A percentile compares a stretch with the other conserved stretches of the same genome.
These are phyloP conservation scores for Aspergillus sclerotioniger DNA, from an alignment of 495 filamentous ascomycete species.

Conservation along the genomic window DNA sequence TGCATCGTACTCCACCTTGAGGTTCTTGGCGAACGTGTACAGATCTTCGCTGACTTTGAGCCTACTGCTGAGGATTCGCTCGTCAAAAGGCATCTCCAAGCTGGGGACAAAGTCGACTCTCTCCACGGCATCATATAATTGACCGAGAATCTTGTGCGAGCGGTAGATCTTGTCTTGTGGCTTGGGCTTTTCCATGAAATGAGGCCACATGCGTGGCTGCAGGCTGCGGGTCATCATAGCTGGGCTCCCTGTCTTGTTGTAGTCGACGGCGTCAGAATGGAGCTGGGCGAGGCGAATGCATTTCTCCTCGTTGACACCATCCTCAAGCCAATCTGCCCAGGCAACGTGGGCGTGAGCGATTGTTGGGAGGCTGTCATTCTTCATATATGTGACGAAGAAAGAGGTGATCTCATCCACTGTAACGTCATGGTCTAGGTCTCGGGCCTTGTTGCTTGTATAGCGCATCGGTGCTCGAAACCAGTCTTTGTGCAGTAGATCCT, in stretches of 20 bases:
- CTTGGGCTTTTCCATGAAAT: slow-evolving; percentile 82
- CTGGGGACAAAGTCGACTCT: slow-evolving; percentile 68
- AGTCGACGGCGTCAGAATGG: slow-evolving; percentile 92
- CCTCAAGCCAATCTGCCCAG: slow-evolving; percentile 59
- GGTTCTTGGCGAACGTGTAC: slow-evolving; percentile 54
- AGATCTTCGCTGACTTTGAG: slow-evolving; percentile 53
- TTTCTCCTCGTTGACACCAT: slow-evolving; percentile 64
- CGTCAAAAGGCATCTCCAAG: slow-evolving; percentile 70
- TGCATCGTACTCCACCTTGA: slow-evolving; percentile 78
- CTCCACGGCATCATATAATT: slow-evolving; percentile 74
- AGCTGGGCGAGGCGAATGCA: slow-evolving; percentile 77
- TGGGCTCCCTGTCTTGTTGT: slow-evolving; percentile 80
- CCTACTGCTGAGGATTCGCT: slow-evolving; percentile 63
- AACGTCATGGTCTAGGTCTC: slow-evolving; percentile 56
- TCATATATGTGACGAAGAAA: slow-evolving; percentile 94
- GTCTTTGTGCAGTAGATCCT: slow-evolving; percentile 63
- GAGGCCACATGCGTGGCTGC: slow-evolving; percentile 65
- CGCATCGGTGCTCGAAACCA: slow-evolving; percentile 76
- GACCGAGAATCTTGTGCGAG: slow-evolving; percentile 73
- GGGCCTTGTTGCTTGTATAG: slow-evolving; percentile 53
- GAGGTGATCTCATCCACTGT: slow-evolving; percentile 65
- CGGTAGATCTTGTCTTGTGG: slow-evolving; percentile 54
- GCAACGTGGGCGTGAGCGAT: slow-evolving; percentile 87
- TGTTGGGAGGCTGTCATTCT: slow-evolving; percentile 73
- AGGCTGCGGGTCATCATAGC: slow-evolving; percentile 65